Base-by-base conservation (phyloP, 768 basidiomycete genomes). In the Boletus tylopilopsis region DNA sequence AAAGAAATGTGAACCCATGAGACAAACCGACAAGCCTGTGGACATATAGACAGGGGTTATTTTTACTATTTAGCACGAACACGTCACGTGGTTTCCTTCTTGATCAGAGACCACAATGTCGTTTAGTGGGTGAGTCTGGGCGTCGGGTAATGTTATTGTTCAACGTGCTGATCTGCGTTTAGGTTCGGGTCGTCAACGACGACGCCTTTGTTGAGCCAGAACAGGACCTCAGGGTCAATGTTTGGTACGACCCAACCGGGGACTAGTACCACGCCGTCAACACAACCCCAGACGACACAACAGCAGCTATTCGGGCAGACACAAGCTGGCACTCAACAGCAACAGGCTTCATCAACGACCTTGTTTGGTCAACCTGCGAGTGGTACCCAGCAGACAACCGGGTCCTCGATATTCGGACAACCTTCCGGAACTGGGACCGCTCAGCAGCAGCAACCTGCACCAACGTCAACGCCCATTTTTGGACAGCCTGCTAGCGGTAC, bases 131-230 rank as follows among this genome's bases (percentile, higher is more conserved):
- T 63, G 15, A 7, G 61, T 53, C 32, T 47, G 13, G 4, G 11
- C 12, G n/a, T 50, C 29, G 16, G 23, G 9, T 36, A 11, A 46
- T 19, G 42, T n/a, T 5, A 4, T 42, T 13, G 13, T 22, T 45
- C 22, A n/a, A n/a, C n/a, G 25, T 5, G 45, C 51, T 60, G 38
- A 65, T 33, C 3, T 47, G 18, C 22, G 8, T 25, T 18, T 48
- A 64, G 64, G 29, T 53, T 75, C 18, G 70, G 72, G 23, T 76
- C 77, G 62, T 70, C 75, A 22, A 57, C 72, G 36, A 72, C 73
- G 52, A 66, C 73, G 29, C 56, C 66, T 37, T 45, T 68, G 30
- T 70, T 72, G 7, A 39, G 47, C 16, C 4, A 30, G 29, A 30
- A 30, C 12, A 30, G 13, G 29, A 3, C 29, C 29, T 12, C 29